phyloP scores from a whole-genome alignment of 768 basidiomycete species.

The Amanita phalloides region DNA sequence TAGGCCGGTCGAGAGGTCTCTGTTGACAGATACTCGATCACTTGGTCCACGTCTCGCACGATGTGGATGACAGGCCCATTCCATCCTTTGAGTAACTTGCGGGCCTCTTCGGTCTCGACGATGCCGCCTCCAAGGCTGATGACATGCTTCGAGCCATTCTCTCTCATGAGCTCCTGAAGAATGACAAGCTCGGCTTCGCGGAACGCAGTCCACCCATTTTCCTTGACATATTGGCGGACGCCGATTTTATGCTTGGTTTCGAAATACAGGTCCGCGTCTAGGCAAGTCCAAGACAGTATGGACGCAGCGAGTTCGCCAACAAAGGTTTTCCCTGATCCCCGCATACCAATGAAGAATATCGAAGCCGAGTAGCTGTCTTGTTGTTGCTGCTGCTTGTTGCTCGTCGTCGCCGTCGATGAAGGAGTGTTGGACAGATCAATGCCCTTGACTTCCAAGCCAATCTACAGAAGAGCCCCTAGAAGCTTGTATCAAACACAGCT shows the following conservation, averaged over 20 bases:
- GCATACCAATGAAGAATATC: slow-evolving; percentile 87
- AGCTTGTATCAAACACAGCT: background rate
- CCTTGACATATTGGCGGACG: slow-evolving; percentile 69
- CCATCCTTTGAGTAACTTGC: slow-evolving; percentile 63
- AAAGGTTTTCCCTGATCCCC: slow-evolving; percentile 91
- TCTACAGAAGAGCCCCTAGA: slow-evolving; percentile 31
- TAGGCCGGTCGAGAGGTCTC: slow-evolving; percentile 82
- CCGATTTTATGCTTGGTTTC: slow-evolving; percentile 47
- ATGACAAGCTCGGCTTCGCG: slow-evolving; percentile 66
- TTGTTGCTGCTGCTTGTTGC: slow-evolving; percentile 21
- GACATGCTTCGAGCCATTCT: slow-evolving; percentile 49
- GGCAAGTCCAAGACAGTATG: slow-evolving; percentile 54
- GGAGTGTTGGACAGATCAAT: slow-evolving; percentile 50
- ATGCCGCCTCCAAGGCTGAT: slow-evolving; percentile 93
- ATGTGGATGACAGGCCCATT: slow-evolving; percentile 80
- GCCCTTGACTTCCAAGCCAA: slow-evolving; percentile 81
- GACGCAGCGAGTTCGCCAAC: slow-evolving; percentile 71
- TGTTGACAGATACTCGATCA: slow-evolving; percentile 68
- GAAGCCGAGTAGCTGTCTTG: slow-evolving; percentile 32
- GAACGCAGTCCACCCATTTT: slow-evolving; percentile 86
- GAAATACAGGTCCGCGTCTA: slow-evolving; percentile 84
- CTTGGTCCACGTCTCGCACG: slow-evolving; percentile 67
- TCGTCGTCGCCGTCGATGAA: slow-evolving; percentile 29
- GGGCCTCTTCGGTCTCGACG: slow-evolving; percentile 73
- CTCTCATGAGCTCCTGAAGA: slow-evolving; percentile 56